Conservation (phyloP, 768 basidiomycete genomes). For the Trichaptum fuscoviolaceum region DNA sequence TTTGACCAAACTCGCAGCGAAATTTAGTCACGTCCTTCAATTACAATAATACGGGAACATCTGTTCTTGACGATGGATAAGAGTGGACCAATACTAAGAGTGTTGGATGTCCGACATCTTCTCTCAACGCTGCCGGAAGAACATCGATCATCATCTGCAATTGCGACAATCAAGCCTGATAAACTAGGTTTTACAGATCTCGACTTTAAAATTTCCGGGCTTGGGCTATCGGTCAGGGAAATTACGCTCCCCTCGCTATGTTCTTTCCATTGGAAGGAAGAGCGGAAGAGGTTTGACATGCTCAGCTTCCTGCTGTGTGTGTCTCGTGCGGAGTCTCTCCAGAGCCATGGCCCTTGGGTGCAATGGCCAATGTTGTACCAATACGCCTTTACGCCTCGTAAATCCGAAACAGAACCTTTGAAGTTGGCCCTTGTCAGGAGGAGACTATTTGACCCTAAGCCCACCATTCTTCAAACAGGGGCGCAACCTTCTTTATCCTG, state of each 20-base stretch:
- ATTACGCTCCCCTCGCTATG: not conserved
- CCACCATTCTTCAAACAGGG: no score
- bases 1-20: no score
- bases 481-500: not conserved
- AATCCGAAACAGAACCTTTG: not conserved
- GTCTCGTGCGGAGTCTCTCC: not conserved
- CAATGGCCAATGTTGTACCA: not conserved
- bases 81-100: not conserved
- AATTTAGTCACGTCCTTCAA: no score
- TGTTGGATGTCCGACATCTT: not conserved
- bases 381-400: not conserved
- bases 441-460: not conserved
- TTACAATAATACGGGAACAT: not conserved
- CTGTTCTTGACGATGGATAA: not conserved
- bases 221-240: not conserved
- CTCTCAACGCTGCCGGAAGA: no score
- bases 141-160: not conserved
- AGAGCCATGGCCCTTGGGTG: no score
- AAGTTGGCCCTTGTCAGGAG: not conserved
- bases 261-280: not conserved
- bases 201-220: not conserved
- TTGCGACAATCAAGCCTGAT: not conserved
- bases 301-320: no score
- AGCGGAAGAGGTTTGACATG: not conserved
- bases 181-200: not conserved